Conservation (phyloP, 2,329 filamentous ascomycete species). For the Paecilomyces fulvus region DNA sequence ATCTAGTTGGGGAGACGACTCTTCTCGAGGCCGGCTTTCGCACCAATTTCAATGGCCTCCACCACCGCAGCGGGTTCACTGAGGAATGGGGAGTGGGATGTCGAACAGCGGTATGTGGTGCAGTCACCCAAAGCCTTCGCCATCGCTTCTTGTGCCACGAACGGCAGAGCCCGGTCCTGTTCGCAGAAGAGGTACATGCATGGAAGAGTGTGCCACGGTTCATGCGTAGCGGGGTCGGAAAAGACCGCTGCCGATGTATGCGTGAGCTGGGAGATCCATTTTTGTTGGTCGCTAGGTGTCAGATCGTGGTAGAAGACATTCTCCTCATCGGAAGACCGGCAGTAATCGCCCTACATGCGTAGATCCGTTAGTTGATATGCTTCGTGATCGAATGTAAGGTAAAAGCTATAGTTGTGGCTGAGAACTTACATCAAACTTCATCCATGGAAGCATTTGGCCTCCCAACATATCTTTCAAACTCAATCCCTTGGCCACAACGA, state of each 20-base stretch:
- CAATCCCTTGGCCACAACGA: conserved; percentile 24
- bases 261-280: conserved; percentile 14
- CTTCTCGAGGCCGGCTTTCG: conserved; percentile 11
- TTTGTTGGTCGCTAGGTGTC: conserved; percentile 11
- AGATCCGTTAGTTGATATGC: background rate
- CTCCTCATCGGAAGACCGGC: conserved; percentile 8
- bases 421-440: conserved; percentile 11
- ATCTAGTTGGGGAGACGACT: background rate
- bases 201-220: conserved; percentile 27
- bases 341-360: conserved; percentile 7
- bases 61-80: conserved; percentile 26
- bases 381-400: no score
- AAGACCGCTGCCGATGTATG: conserved; percentile 18
- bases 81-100: conserved; percentile 34
- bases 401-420: no score
- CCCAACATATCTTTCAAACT: conserved; percentile 19
- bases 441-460: conserved; percentile 18
- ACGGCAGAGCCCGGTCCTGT: conserved; percentile 23
- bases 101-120: conserved; percentile 22
- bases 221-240: conserved; percentile 13
- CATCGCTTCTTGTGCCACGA: conserved; percentile 23
- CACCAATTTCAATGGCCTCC: conserved; percentile 20
- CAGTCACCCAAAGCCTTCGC: conserved; percentile 17
- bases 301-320: conserved; percentile 24
- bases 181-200: conserved; percentile 27